Evolutionary conservation across 2,329 filamentous ascomycete species (phyloP).

Genomic region (Didymellaceae sp.): DNA sequence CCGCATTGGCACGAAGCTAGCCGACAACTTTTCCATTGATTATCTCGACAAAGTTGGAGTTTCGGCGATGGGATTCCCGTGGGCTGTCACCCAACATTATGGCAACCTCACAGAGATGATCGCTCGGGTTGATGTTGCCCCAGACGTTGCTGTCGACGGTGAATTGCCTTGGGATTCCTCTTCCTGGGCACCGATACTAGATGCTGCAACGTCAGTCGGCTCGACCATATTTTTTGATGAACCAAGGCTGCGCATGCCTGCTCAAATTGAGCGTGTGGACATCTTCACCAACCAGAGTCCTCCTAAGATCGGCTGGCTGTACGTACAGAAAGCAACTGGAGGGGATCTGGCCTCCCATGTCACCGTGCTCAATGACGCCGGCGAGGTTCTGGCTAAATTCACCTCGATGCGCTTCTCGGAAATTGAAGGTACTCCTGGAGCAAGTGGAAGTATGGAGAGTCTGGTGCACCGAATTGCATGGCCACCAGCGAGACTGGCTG

Average conservation of each 20-base stretch:
- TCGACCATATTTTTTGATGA: slow-evolving; percentile 49
- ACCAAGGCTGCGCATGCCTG: slow-evolving; percentile 47
- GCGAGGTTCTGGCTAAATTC: slow-evolving; percentile 31
- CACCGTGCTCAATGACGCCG: slow-evolving; percentile 16
- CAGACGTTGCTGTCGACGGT: slow-evolving; percentile 10
- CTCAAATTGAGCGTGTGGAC: slow-evolving; percentile 36
- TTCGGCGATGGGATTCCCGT: slow-evolving; percentile 51
- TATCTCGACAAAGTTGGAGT: slow-evolving; percentile 52
- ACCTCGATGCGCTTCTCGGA: slow-evolving; percentile 24
- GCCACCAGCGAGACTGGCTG: slow-evolving; percentile 43
- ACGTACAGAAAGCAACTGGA: slow-evolving; percentile 33
- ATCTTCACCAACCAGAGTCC: slow-evolving; percentile 21
- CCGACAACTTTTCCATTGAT: slow-evolving; percentile 45
- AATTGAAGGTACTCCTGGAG: slow-evolving; percentile 34
- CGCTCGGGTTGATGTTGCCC: slow-evolving; percentile 46
- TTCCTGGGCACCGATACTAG: slow-evolving; percentile 51
- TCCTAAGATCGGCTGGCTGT: slow-evolving; percentile 47
- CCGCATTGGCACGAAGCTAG: slow-evolving; percentile 33
- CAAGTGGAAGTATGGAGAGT: slow-evolving; percentile 33
- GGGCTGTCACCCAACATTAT: slow-evolving; percentile 49
- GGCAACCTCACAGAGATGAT: slow-evolving; percentile 50
- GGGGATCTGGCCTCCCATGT: slow-evolving; percentile 8
- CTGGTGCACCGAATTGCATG: slow-evolving; percentile 51
- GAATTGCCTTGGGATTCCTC: slow-evolving; percentile 33
- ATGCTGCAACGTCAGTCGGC: slow-evolving; percentile 53